These are phyloP conservation scores for Saccharomyces hybrid DNA, from an alignment of 1,139 yeast genomes.

Conservation along the genomic window DNA sequence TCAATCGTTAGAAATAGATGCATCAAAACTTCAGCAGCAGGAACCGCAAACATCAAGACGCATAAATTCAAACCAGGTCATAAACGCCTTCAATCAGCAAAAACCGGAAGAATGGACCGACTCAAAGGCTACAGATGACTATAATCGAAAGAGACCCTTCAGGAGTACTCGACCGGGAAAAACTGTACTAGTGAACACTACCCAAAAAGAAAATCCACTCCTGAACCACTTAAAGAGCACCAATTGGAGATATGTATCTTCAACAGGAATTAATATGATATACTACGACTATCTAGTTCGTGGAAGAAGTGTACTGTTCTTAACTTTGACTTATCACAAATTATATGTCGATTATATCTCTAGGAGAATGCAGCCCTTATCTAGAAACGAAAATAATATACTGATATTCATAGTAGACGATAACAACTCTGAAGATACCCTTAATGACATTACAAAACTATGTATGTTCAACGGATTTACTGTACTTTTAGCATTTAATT, in stretches of 20 bases:
- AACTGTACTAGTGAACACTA: conserved; percentile 41
- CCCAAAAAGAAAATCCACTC: conserved; percentile 58
- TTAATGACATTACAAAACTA: conserved; percentile 62
- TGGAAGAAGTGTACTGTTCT: conserved; percentile 61
- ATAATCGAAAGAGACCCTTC: conserved; percentile 8
- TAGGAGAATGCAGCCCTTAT: conserved; percentile 55
- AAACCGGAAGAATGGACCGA: conserved; percentile 2
- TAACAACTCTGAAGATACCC: conserved; percentile 60
- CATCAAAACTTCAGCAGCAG: not conserved
- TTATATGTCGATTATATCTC: conserved; percentile 82
- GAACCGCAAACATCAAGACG: not conserved
- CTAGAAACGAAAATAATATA: conserved; percentile 49
- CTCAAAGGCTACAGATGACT: conserved; percentile 1
- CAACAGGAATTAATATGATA: conserved; percentile 37
- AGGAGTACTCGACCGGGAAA: conserved; percentile 13
- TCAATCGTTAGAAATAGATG: not conserved
- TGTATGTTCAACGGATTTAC: conserved; percentile 68
- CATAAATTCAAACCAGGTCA: conserved; percentile 8
- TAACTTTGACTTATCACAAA: conserved; percentile 76
- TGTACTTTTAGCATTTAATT: conserved; percentile 69
- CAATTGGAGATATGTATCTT: conserved; percentile 42
- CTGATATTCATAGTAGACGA: conserved; percentile 72
- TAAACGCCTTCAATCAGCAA: conserved; percentile 26
- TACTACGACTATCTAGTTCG: conserved; percentile 60
- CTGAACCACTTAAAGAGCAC: conserved; percentile 42